Base-by-base conservation (phyloP, 2,329 filamentous ascomycete species). In the Diaporthe humulicola region DNA sequence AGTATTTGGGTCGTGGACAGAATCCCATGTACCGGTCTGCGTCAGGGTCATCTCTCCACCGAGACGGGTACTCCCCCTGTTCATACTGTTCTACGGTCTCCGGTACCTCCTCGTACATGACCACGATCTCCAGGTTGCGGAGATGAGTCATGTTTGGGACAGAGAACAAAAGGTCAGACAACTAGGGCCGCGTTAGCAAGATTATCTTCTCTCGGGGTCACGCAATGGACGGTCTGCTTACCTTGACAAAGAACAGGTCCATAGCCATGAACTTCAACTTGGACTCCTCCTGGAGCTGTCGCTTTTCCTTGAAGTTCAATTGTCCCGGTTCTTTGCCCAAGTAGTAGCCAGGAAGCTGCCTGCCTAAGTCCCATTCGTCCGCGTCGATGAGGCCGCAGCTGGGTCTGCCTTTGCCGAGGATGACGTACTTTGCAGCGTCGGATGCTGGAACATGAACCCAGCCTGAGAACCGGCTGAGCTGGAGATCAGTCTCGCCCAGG, bases 161-260 rank as follows among this genome's bases (percentile, higher is more conserved):
- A 56, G 89, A 87, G 76, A 85, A 88, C 84, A 93, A 87, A 74
- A 93, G 86, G 77, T 93, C 91, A 40, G 90, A 91, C 71, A 90
- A 85, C 90, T 92, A 77, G 2, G 30, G 56, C 5, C 8, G 22
- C 25, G 15, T 81, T 73, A 81, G 77, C 25, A 73, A 28, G 14
- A 70, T 66, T 76, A 9, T 42, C 36, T n/a, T 7, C 33, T 19
- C 14, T 45, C 6, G 17, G 25, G 2, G 33, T n/a, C 7, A n/a
- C 15, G 19, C 9, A 12, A n/a, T 17, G n/a, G 6, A 28, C 3
- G 6, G 40, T 10, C 58, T 28, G 76, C 85, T 76, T 83, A 92
- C 90, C 86, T 92, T 93, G 76, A 93, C 88, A 78, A 93, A 93
- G 80, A 93, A 93, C 86, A 93, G 87, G 77, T 93, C 89, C 79